Conservation (phyloP, 371 early-diverging fungal genomes). For the Rhizopus arrhizus region DNA sequence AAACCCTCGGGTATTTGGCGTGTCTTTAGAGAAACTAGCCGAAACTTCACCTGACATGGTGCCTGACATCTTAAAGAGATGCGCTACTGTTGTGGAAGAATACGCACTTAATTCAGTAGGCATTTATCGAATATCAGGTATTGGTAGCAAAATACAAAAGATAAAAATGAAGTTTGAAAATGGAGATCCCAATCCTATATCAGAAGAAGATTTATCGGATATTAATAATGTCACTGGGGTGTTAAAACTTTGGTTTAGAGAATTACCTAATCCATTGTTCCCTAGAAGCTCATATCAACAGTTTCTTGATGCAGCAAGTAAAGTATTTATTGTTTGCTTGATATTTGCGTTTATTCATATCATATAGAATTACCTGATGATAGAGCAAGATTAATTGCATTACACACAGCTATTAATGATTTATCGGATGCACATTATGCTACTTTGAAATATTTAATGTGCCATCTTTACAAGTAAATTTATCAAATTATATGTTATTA, state of each 20-base stretch:
- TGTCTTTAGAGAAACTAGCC: slow-evolving; percentile 60
- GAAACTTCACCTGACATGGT: slow-evolving; percentile 68
- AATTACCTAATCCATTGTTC: slow-evolving; percentile 85
- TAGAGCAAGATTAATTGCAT: slow-evolving; percentile 54
- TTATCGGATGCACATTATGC: slow-evolving; percentile 80
- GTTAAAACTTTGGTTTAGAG: slow-evolving; percentile 89
- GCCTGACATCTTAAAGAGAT: slow-evolving; percentile 75
- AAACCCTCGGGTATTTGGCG: slow-evolving; percentile 67
- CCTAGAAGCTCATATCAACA: slow-evolving; percentile 63
- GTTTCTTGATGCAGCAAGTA: slow-evolving; percentile 72
- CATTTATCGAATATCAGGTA: slow-evolving; percentile 85
- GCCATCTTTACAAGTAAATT: slow-evolving; percentile 72
- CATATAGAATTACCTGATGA: slow-evolving; percentile 48
- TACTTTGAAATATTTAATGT: slow-evolving; percentile 73
- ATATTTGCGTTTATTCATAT: slow-evolving; percentile 5
- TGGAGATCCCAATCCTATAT: slow-evolving; percentile 29
- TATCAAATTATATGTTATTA: no score
- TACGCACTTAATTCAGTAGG: slow-evolving; percentile 70
- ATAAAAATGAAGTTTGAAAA: slow-evolving; percentile 32
- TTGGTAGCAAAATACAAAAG: slow-evolving; percentile 42
- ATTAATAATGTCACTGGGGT: slow-evolving; percentile 81
- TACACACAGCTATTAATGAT: slow-evolving; percentile 70
- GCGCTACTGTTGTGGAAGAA: slow-evolving; percentile 77
- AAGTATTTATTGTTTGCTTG: slow-evolving; percentile 1
- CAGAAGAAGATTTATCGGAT: slow-evolving; percentile 64